These are phyloP conservation scores for Solanum hybrid DNA, from an alignment of 305 asterid genomes.

Conservation along the genomic window DNA sequence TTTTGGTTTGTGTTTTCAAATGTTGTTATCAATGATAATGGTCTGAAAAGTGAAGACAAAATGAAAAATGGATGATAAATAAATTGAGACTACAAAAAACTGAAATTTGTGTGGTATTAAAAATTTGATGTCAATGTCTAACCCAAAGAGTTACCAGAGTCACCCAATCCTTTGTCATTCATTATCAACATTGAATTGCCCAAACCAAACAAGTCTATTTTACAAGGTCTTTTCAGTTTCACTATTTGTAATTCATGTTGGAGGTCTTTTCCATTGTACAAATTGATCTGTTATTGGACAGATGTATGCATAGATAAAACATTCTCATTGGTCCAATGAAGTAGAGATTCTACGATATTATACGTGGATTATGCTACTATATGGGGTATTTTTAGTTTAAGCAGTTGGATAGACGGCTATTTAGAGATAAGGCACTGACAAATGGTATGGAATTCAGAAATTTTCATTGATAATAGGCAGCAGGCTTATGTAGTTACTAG, in stretches of 20 bases:
- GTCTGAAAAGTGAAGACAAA: neutral
- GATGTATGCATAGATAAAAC: neutral
- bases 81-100: neutral
- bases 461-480: neutral
- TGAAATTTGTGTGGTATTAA: neutral
- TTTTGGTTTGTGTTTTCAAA: neutral
- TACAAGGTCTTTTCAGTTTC: neutral
- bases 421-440: neutral
- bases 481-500: neutral
- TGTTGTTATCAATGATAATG: neutral
- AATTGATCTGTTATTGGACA: neutral
- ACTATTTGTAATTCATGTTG: neutral
- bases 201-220: neutral
- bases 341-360: neutral
- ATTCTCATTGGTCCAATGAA: neutral
- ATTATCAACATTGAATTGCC: neutral
- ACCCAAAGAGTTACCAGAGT: neutral
- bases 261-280: neutral
- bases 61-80: neutral
- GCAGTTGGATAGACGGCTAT: neutral
- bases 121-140: neutral
- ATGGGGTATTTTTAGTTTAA: neutral
- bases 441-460: neutral
- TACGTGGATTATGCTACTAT: neutral
- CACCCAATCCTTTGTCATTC: neutral